phyloP scores from a whole-genome alignment of 257 asterid genomes.

The Solanum neorickii region DNA sequence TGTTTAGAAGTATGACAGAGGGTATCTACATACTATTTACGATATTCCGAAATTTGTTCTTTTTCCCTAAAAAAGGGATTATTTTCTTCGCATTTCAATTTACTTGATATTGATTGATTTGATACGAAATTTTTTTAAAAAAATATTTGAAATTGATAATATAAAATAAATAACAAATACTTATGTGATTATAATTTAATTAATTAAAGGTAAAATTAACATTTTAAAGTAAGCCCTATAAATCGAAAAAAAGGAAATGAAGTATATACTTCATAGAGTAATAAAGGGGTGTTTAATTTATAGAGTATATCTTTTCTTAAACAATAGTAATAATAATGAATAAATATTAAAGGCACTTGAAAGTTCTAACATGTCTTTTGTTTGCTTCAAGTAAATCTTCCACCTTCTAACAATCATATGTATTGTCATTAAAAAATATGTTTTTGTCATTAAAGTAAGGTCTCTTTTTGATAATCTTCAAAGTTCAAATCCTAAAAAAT shows the following conservation, averaged over 20 bases:
- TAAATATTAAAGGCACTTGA: conserved; percentile 41
- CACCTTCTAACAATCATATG: conserved; percentile 17
- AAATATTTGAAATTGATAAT: too few species aligned
- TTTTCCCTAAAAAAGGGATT: background rate
- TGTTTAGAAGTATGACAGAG: too few species aligned
- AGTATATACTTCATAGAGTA: too few species aligned
- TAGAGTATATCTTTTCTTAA: background rate
- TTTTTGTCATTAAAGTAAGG: background rate
- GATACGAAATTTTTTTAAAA: too few species aligned
- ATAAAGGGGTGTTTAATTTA: background rate
- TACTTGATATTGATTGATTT: background rate
- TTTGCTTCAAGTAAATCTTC: conserved; percentile 31
- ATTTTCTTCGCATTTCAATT: background rate
- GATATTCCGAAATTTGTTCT: too few species aligned
- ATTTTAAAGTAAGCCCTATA: too few species aligned
- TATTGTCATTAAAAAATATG: background rate
- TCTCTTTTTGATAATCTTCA: background rate
- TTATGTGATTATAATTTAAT: too few species aligned
- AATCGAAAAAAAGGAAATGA: too few species aligned
- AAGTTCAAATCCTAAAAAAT: background rate
- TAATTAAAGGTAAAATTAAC: too few species aligned
- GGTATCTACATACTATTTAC: background rate
- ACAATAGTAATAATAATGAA: background rate
- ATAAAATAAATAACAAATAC: too few species aligned
- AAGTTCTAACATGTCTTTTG: conserved; percentile 38